Base-by-base conservation (phyloP, 2,329 filamentous ascomycete genomes). In the Sporothrix curviconia region DNA sequence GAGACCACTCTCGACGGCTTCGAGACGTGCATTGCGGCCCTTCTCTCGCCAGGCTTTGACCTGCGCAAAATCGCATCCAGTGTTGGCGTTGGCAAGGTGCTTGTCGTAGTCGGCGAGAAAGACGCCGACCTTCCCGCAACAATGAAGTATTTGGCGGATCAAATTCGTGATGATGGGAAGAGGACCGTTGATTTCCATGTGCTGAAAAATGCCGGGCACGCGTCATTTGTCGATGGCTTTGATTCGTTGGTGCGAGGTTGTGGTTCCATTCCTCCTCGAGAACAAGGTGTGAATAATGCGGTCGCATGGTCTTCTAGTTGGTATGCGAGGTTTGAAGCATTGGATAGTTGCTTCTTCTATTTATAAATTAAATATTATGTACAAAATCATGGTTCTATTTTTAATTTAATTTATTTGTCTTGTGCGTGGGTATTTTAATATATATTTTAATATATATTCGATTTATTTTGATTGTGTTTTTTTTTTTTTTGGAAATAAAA, bases 31-130 rank as follows among this genome's bases (percentile, higher is more conserved):
- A 72, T 70, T 22, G 64, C 70, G 8, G 74, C 74, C 6, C 65
- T 76, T 17, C 59, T 66, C n/a, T 70, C 69, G 59, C 43, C 66
- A 7, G 66, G 62, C 0, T 76, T 75, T 57, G 73, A 77, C 58
- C 63, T 76, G 12, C 64, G 67, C 5, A 69, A 67, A 17, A 58
- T 71, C 3, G 66, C 69, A 1, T 57, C 58, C 0, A 64, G 66
- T 24, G 64, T 74, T 2, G 65, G 66, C 19, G 69, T 75, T 1
- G 64, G 71, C 8, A 64, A 68, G n/a, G 73, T 69, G 1, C 56
- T 75, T 28, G 66, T 74, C 12, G 59, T 77, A 1, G 72, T 72
- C 0, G 73, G 75, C 0, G 72, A 74, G 55, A 71, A 73, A 17
- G 74, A 76, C 60, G 70, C 68, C 11, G 69, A 74, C 47, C 61